Evolutionary conservation across 73 alveolate genomes (phyloP).

Genomic region (Tetrahymena malaccensis): DNA sequence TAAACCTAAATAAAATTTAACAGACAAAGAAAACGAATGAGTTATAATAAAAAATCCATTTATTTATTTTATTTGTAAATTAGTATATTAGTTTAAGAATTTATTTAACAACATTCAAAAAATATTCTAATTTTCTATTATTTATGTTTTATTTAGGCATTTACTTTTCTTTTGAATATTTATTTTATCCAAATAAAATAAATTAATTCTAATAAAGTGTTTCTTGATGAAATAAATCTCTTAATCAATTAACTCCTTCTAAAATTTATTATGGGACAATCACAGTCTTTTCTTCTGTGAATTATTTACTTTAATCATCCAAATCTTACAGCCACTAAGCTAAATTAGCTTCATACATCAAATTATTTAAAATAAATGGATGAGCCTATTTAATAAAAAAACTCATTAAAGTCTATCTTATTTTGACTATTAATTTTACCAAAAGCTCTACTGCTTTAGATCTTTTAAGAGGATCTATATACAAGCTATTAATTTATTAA

Average conservation of each 20-base stretch:
- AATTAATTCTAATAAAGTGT: too few species aligned
- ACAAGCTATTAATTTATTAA: not conserved
- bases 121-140: too few species aligned
- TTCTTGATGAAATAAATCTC: too few species aligned
- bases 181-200: too few species aligned
- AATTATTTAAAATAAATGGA: not conserved
- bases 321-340: not conserved
- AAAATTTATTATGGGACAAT: not conserved
- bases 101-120: not conserved
- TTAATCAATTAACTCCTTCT: not conserved
- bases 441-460: slow-evolving; percentile 19
- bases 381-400: not conserved
- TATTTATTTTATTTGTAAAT: not conserved
- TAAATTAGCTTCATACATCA: not conserved
- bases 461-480: slow-evolving; percentile 19
- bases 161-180: too few species aligned
- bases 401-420: not conserved
- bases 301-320: not conserved
- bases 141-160: too few species aligned
- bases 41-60: not conserved
- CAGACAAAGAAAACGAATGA: not conserved
- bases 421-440: not conserved
- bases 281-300: not conserved
- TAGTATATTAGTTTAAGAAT: not conserved
- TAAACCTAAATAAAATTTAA: not conserved